Conservation (phyloP, 1,284 basidiomycete species). For the Boletus mariae region DNA sequence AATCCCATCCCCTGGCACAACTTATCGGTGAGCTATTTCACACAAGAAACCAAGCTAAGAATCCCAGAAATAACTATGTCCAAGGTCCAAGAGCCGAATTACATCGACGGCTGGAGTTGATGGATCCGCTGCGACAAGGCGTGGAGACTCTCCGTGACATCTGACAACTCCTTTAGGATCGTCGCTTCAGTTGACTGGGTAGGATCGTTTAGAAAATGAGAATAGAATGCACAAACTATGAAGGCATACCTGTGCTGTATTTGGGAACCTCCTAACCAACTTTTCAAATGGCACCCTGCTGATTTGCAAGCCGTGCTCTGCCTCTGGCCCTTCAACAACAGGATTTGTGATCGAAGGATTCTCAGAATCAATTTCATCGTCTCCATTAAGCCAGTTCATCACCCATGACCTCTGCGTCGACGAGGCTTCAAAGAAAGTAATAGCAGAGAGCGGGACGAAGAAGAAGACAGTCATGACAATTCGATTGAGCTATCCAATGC, state of each 20-base stretch:
- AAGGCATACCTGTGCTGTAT: conserved; percentile 59
- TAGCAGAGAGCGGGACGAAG: conserved; percentile 70
- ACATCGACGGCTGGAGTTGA: conserved; percentile 18
- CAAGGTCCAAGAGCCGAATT: neutral
- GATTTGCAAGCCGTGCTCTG: conserved; percentile 57
- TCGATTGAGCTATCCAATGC: conserved; percentile 59
- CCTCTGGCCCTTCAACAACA: conserved; percentile 57
- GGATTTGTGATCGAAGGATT: conserved; percentile 56
- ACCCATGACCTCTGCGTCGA: conserved; percentile 58
- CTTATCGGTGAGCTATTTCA: conserved; percentile 6
- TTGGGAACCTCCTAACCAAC: conserved; percentile 74
- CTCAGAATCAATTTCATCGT: conserved; percentile 68
- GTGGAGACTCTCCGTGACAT: conserved; percentile 56
- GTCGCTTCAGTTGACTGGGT: conserved; percentile 68
- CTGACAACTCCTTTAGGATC: conserved; percentile 63
- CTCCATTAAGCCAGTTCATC: conserved; percentile 60
- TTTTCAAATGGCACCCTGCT: conserved; percentile 73
- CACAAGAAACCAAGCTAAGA: neutral
- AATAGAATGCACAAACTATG: conserved; percentile 2
- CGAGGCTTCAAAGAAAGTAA: conserved; percentile 77
- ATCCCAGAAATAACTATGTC: neutral
- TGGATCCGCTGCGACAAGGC: conserved; percentile 52
- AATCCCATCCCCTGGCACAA: neutral
- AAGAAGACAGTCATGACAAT: conserved; percentile 75
- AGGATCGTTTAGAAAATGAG: conserved; percentile 1